Base-by-base conservation (phyloP, 1,139 yeast genomes). In the Nakaseomyces kungkrabaensis region DNA sequence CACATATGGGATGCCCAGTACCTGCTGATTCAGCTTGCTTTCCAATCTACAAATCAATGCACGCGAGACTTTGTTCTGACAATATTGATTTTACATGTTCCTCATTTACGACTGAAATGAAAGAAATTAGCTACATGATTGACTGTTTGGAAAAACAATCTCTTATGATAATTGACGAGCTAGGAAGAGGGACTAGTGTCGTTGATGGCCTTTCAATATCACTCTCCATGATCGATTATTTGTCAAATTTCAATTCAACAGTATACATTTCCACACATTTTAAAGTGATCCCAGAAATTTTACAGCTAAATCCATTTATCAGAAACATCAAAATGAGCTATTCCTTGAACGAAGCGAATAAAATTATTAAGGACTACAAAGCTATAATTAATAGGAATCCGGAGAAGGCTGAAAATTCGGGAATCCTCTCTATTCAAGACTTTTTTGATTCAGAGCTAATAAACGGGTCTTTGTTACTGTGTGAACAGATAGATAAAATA, bases 81-180 rank as follows among this genome's bases (percentile, higher is more conserved):
- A 56, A 59, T 2, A 52, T 58, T 24, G 72, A 69, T 25, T 52
- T 67, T 1, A 67, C 63, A 45, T 61, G 68, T 9, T 74, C 78
- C 0, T 67, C 71, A 6, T 75, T 75, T 56, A 66, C 74, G 4
- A 60, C 65, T 37, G 78, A 75, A 54, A 74, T 74, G 78, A 67
- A 65, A 25, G 78, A 74, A 48, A 71, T 73, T 60, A 69, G 72
- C 1, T 70, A 69, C 48, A 71, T 73, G 33, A 56, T 73, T 22
- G 68, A 68, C 29, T 68, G 68, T 40, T 57, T 68, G 0, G 54
- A 60, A 36, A 29, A 55, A 37, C 55, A 64, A 3, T 66, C 72
- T 10, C 61, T 75, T 11, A 57, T 75, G 1, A 59, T 74, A 1
- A 60, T 75, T 37, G 79, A 75, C 57, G 79, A 75, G 51, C 55